Percentiles rank a stretch among this genome's conserved stretches.
These are phyloP conservation scores for Phaeophleospora eucalypticola DNA, from an alignment of 2,329 filamentous ascomycete genomes.

Conservation along the genomic window DNA sequence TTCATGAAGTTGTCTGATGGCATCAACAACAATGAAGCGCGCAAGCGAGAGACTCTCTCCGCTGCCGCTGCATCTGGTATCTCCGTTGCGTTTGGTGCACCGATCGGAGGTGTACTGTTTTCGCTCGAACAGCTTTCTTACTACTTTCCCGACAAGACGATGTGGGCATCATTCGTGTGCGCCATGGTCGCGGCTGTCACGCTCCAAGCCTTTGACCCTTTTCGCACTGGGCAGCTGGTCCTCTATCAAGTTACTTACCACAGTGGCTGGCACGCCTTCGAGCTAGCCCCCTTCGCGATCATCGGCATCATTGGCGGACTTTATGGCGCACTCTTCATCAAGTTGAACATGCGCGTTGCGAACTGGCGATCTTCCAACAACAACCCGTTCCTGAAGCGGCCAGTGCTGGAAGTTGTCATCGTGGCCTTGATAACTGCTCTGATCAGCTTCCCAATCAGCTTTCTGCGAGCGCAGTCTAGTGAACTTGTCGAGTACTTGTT, in stretches of 20 bases:
- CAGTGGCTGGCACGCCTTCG: slow-evolving; percentile 88
- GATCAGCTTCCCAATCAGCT: slow-evolving; percentile 92
- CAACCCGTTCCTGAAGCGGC: slow-evolving; percentile 61
- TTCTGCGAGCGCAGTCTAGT: slow-evolving; percentile 88
- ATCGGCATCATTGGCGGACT: slow-evolving; percentile 88
- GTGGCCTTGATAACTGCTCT: slow-evolving; percentile 78
- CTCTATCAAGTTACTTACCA: slow-evolving; percentile 94
- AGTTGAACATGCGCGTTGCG: slow-evolving; percentile 82
- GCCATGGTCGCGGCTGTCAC: slow-evolving; percentile 98
- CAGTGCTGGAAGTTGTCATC: slow-evolving; percentile 73
- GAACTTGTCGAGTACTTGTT: slow-evolving; percentile 91
- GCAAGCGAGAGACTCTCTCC: slow-evolving; percentile 88
- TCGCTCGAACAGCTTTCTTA: slow-evolving; percentile 96
- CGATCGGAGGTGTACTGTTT: slow-evolving; percentile 91
- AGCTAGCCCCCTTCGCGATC: slow-evolving; percentile 80
- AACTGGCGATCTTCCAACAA: slow-evolving; percentile 68
- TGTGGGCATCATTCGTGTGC: slow-evolving; percentile 99
- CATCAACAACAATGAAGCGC: slow-evolving; percentile 84
- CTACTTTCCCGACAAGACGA: slow-evolving; percentile 97
- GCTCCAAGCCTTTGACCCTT: slow-evolving; percentile 87
- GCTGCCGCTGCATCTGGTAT: slow-evolving; percentile 90
- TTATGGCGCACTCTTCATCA: slow-evolving; percentile 93
- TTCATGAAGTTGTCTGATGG: slow-evolving; percentile 84
- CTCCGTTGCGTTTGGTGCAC: slow-evolving; percentile 88
- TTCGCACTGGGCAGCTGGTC: slow-evolving; percentile 90